Conservation (phyloP, 352 stramenopile species). For the Globisporangium echinulatum region DNA sequence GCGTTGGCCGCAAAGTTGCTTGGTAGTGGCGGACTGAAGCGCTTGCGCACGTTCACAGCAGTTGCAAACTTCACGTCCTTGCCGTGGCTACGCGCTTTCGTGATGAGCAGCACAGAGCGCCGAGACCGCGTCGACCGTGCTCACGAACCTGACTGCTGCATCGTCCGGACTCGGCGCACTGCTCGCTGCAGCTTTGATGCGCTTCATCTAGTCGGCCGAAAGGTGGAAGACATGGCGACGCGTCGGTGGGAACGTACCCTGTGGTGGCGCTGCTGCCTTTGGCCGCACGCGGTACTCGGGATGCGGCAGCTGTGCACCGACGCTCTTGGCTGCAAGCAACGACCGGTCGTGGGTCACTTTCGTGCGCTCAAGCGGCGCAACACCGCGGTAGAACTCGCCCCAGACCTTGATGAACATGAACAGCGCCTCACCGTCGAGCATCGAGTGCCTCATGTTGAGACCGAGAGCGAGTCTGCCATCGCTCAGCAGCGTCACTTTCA, state of each 20-base stretch:
- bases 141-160: conserved; percentile 26
- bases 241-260: conserved; percentile 16
- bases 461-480: conserved; percentile 47
- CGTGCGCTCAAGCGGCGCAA: conserved; percentile 19
- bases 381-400: conserved; percentile 39
- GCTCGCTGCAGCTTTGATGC: conserved; percentile 31
- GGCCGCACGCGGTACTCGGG: conserved; percentile 31
- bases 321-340: conserved; percentile 20
- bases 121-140: conserved; percentile 43
- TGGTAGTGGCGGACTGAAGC: conserved; percentile 35
- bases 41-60: conserved; percentile 38
- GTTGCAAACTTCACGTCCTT: conserved; percentile 42
- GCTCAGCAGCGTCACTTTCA: conserved; percentile 32
- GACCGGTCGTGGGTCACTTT: conserved; percentile 34
- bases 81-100: conserved; percentile 31
- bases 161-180: not conserved
- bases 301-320: conserved; percentile 18
- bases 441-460: conserved; percentile 29
- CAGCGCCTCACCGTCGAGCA: conserved; percentile 43
- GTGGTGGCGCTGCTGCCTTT: not conserved
- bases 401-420: conserved; percentile 65
- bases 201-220: conserved; percentile 28
- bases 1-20: conserved; percentile 42
- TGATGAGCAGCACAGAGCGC: conserved; percentile 40
- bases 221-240: conserved; percentile 43